Conservation (phyloP, 139 green algal species). For the Yamagishiella unicocca region DNA sequence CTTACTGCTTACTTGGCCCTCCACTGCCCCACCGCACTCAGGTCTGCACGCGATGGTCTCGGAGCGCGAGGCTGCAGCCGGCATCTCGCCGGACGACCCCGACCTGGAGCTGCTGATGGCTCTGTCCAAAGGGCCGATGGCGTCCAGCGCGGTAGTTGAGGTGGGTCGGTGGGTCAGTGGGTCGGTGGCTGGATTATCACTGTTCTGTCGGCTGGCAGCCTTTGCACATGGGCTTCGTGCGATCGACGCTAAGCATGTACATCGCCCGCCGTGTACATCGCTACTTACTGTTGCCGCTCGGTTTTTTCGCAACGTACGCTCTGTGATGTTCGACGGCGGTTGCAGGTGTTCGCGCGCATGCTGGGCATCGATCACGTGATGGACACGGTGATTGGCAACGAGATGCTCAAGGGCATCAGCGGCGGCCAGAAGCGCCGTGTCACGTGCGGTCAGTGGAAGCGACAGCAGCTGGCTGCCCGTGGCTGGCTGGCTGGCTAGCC, state of each 20-base stretch:
- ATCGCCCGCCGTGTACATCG: too few relatives aligned
- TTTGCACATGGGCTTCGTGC: too few relatives aligned
- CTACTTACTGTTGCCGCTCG: too few relatives aligned
- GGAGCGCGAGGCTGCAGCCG: conserved; percentile 8
- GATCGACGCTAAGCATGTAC: too few relatives aligned
- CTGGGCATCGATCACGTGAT: conserved; percentile 56
- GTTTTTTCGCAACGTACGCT: too few relatives aligned
- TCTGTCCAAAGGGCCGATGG: background rate
- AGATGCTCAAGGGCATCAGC: conserved; percentile 79
- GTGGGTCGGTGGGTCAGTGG: conserved; percentile 10
- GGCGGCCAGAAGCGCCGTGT: conserved; percentile 84
- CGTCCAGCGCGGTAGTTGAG: background rate
- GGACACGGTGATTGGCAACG: conserved; percentile 82
- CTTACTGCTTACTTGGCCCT: too few relatives aligned
- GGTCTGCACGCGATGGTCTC: background rate
- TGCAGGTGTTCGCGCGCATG: conserved; percentile 40
- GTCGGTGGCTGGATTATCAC: too few relatives aligned
- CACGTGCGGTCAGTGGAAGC: conserved; percentile 79
- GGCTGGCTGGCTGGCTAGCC: too few relatives aligned
- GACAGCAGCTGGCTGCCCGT: too few relatives aligned
- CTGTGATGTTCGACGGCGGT: too few relatives aligned
- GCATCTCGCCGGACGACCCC: background rate
- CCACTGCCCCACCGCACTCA: background rate
- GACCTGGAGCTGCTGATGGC: conserved; percentile 4
- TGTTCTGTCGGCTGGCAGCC: too few relatives aligned